These are phyloP conservation scores for Rhypophila decipiens DNA, from an alignment of 495 filamentous ascomycete species.

Conservation along the genomic window DNA sequence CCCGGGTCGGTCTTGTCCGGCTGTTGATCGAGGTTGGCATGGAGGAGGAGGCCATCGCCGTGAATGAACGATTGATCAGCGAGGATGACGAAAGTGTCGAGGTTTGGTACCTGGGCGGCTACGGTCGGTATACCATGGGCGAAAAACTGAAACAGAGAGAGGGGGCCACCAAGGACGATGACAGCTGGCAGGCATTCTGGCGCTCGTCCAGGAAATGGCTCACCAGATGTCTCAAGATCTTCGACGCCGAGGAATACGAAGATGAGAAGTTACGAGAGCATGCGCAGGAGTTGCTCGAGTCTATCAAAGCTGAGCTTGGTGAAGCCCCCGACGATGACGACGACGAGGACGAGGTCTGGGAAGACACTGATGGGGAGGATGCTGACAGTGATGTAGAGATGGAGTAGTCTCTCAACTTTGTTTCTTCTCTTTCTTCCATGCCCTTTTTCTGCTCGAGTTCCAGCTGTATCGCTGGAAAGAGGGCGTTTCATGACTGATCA, in stretches of 20 bases:
- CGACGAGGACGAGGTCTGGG: conserved; percentile 46
- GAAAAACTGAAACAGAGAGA: conserved; percentile 52
- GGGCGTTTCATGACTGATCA: no score
- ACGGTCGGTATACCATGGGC: conserved; percentile 74
- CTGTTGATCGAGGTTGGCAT: conserved; percentile 85
- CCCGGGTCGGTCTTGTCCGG: conserved; percentile 73
- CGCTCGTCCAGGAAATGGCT: conserved; percentile 57
- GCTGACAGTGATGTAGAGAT: conserved; percentile 23
- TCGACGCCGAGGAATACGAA: conserved; percentile 59
- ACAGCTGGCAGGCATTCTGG: conserved; percentile 43
- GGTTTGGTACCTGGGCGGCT: conserved; percentile 94
- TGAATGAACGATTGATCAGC: conserved; percentile 71
- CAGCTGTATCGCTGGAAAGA: no score
- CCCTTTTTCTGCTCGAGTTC: neutral
- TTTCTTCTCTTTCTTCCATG: neutral
- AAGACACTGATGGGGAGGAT: conserved; percentile 25
- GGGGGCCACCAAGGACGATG: conserved; percentile 22
- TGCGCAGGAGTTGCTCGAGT: conserved; percentile 51
- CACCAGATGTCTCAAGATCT: conserved; percentile 53
- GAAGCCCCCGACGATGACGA: conserved; percentile 43
- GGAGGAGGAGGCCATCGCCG: conserved; percentile 76
- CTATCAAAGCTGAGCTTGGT: conserved; percentile 50
- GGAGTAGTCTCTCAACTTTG: conserved; percentile 6
- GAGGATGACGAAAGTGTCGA: conserved; percentile 94
- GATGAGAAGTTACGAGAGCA: conserved; percentile 64